These are phyloP conservation scores for Albugo laibachii DNA, from an alignment of 352 stramenopile species.

Conservation along the genomic window DNA sequence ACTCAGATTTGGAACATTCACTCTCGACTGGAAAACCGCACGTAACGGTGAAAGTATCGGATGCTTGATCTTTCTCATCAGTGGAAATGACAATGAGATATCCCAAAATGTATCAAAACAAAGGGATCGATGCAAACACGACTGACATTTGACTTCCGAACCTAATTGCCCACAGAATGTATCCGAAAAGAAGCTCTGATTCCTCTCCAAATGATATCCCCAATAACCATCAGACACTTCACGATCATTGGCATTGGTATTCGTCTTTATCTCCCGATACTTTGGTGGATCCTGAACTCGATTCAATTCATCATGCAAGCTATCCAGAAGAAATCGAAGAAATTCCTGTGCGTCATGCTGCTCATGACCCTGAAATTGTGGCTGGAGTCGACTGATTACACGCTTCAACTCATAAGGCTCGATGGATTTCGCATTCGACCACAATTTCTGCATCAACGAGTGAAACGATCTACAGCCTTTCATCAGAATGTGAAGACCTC, in stretches of 20 bases:
- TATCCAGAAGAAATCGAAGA: constrained; percentile 74
- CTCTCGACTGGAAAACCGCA: constrained; percentile 15
- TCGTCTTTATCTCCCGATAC: constrained; percentile 44
- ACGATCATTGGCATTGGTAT: constrained; percentile 20
- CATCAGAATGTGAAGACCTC: too few species aligned
- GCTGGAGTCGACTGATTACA: constrained; percentile 48
- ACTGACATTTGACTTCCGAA: constrained; percentile 53
- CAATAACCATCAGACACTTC: constrained; percentile 72
- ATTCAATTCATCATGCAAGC: constrained; percentile 76
- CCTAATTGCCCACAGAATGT: constrained; percentile 69
- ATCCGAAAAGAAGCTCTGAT: constrained; percentile 43
- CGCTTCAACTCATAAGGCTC: constrained; percentile 36
- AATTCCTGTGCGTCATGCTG: constrained; percentile 84
- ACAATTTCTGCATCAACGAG: constrained; percentile 46
- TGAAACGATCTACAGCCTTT: constrained; percentile 24
- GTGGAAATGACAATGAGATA: constrained; percentile 24
- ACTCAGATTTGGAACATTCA: not conserved
- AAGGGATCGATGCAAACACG: constrained; percentile 42
- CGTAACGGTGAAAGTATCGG: constrained; percentile 12
- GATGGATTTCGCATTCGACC: constrained; percentile 10
- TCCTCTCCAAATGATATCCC: constrained; percentile 55
- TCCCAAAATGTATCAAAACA: constrained; percentile 80
- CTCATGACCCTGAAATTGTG: constrained; percentile 61
- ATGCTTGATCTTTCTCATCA: constrained; percentile 43
- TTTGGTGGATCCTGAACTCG: constrained; percentile 36